Evolutionary conservation across 495 filamentous ascomycete genomes (phyloP), one percentile per base, ranked within the genome.

Genomic region (Talaromyces borbonicus): DNA sequence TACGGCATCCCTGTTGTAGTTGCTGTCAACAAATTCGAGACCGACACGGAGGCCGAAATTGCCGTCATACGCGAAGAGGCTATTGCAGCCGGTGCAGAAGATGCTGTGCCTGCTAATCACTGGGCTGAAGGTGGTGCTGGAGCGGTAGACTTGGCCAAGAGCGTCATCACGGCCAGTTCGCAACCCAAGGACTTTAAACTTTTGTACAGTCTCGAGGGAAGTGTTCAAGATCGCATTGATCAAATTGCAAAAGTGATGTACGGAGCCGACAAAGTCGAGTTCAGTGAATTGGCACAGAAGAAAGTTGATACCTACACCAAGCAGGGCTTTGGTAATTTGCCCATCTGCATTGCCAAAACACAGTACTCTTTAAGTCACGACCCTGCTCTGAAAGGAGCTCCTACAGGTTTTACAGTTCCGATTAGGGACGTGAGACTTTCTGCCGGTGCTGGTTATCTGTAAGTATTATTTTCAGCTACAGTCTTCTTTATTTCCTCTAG

Each of bases 301-400:
- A 96, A 98, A 75, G 83, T 96, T 50, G 89, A 96, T 56, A 87
- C 80, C 18, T 98, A 98, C 70, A 87, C 81, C 12, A 79, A 82
- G 60, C 92, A 97, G 65, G 92, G 90, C 30, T 92, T 93, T 56
- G 79, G 81, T 8, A 87, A 93, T 55, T 73, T 97, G 49, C 92
- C 92, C 2, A 95, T 96, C 61, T 97, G 90, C 65, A 81, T 96
- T 49, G 90, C 90, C 48, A 98, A 97, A 79, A 96, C 92, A 31
- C 92, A 98, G 65, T 98, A 98, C 66, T 93, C 86, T 18, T 79
- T 98, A 51, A 90, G 84, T 58, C 92, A 97, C 57, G 92, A 98
- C 61, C 84, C 89, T 9, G 77, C 83, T 16, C 74, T 98, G 49
- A 98, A 98, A 71, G 92, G 92, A 39, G 92, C 92, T n/a, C 92